phyloP scores from a whole-genome alignment of 352 stramenopile genomes.

The Globisporangium parvum region DNA sequence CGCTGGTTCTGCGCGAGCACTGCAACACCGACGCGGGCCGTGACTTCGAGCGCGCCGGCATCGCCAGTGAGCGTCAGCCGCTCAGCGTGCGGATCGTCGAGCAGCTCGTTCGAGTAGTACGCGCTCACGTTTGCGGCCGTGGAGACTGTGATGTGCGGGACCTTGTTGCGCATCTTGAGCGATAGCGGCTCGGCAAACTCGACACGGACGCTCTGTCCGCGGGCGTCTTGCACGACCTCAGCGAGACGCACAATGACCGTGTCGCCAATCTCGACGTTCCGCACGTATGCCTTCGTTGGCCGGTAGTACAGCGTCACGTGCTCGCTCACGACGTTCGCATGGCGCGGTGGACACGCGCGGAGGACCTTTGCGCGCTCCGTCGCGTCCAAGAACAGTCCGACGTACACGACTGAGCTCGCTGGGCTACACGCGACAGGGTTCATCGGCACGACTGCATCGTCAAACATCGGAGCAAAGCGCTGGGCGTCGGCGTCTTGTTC shows the following conservation, averaged over 20 bases:
- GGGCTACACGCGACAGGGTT: slow-evolving; percentile 50
- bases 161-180: slow-evolving; percentile 43
- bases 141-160: slow-evolving; percentile 62
- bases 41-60: slow-evolving; percentile 14
- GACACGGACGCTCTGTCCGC: slow-evolving; percentile 45
- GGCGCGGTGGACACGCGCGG: slow-evolving; percentile 14
- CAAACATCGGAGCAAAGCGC: slow-evolving; percentile 41
- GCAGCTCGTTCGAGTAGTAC: slow-evolving; percentile 64
- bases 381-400: slow-evolving; percentile 49
- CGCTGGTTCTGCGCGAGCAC: slow-evolving; percentile 36
- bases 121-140: slow-evolving; percentile 33
- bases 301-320: slow-evolving; percentile 67
- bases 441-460: slow-evolving; percentile 22
- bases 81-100: slow-evolving; percentile 18
- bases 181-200: slow-evolving; percentile 28
- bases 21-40: slow-evolving; percentile 22
- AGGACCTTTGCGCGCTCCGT: slow-evolving; percentile 29
- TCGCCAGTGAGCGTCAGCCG: slow-evolving; percentile 15
- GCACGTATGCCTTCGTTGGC: slow-evolving; percentile 44
- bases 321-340: slow-evolving; percentile 42
- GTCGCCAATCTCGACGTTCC: slow-evolving; percentile 36
- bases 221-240: slow-evolving; percentile 37
- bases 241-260: slow-evolving; percentile 24
- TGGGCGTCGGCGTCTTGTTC: slow-evolving; percentile 32
- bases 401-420: slow-evolving; percentile 32